Evolutionary conservation across 2,329 filamentous ascomycete genomes (phyloP).

Genomic region (Ascochyta fabae): DNA sequence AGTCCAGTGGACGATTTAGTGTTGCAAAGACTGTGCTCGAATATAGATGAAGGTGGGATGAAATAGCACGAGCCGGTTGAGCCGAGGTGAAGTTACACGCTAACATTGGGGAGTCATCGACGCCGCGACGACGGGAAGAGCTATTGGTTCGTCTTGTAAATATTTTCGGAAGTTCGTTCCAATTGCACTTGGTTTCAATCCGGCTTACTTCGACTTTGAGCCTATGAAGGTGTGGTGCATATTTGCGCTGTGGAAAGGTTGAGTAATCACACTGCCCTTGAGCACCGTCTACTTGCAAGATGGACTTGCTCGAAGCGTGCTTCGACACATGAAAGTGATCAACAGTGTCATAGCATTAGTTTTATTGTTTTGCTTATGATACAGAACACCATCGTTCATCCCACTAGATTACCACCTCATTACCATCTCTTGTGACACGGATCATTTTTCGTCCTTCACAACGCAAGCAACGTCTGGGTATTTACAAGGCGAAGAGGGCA

Average conservation of each 20-base stretch:
- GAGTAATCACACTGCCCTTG: too few species aligned
- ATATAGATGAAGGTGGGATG: too few species aligned
- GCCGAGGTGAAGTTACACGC: neutral
- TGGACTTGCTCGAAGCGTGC: too few species aligned
- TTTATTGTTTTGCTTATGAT: neutral
- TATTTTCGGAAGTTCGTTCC: neutral
- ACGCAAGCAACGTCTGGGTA: neutral
- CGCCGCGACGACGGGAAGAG: neutral
- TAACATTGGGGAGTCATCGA: neutral
- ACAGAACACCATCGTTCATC: neutral
- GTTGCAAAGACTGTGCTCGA: too few species aligned
- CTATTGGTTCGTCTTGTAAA: neutral
- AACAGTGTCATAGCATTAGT: neutral
- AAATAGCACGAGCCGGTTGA: neutral
- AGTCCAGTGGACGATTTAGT: too few species aligned
- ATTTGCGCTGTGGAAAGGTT: too few species aligned
- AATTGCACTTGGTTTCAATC: neutral
- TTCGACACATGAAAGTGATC: too few species aligned
- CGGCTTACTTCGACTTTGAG: too few species aligned
- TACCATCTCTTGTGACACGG: neutral
- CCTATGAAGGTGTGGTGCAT: too few species aligned
- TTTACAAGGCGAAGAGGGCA: constrained; percentile 47
- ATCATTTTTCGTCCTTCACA: neutral
- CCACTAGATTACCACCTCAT: neutral
- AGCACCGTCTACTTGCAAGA: too few species aligned